Base-by-base conservation (phyloP, 1,139 yeast species). In the Diutina ranongensis region DNA sequence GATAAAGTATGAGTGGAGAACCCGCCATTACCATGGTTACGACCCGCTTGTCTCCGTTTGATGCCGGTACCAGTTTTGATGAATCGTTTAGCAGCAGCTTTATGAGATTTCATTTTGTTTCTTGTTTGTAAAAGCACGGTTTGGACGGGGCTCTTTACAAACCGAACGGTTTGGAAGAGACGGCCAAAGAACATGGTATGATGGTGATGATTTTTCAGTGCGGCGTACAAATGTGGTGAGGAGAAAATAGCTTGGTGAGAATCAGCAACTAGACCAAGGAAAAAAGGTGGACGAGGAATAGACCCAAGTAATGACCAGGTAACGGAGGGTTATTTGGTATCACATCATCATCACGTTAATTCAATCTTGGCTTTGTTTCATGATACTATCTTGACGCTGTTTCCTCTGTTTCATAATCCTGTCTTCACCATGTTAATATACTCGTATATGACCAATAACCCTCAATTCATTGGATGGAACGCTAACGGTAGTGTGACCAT, bases 21-120 rank as follows among this genome's bases (percentile, higher is more conserved):
- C 22, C 95, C 92, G 3, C 89, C 87, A 57, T 87, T 88, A 45
- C 97, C 97, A 62, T 88, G 97, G 55, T 85, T 84, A 65, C 95
- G 77, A 10, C 95, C 94, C 19, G 94, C 85, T 55, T 79, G 82
- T 49, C 86, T 86, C 57, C 80, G 68, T 57, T 72, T 73, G 56
- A 60, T 60, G 31, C 71, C 71, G 44, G 60, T 58, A 3, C 72
- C 72, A n/a, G 83, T 79, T 55, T 78, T 80, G 61, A 85, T 75
- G 78, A 89, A 83, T 64, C 95, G 74, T 60, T 83, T 85, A 45
- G 89, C 88, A 9, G 94, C 83, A 7, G 87, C 80, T 56, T 81
- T 76, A 57, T 81, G 84, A 8, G 88, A 74, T 59, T 81, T 82
- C 65, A 75, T 67, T 48, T 71, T 71, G 48, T 54, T 66, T 61